Conservation (phyloP, 345 rosid genomes). For the Citrus australasica region DNA sequence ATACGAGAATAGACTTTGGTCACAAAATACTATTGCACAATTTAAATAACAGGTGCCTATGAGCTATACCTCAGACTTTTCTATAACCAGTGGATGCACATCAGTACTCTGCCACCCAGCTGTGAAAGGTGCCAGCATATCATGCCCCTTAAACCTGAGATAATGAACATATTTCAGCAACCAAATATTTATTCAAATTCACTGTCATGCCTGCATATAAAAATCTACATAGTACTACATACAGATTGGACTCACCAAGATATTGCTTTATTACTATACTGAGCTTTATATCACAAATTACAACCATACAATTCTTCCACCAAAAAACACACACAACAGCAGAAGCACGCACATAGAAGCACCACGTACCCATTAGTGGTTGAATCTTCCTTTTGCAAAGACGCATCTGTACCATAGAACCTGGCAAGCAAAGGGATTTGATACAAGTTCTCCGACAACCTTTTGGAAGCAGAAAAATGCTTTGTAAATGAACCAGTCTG, state of each 20-base stretch:
- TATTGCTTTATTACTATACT: neutral
- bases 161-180: conserved; percentile 1
- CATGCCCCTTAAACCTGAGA: conserved; percentile 86
- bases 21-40: neutral
- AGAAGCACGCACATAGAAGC: neutral
- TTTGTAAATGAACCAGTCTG: conserved; percentile 49
- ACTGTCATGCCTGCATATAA: neutral
- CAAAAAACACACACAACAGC: neutral
- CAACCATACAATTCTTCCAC: neutral
- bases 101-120: conserved; percentile 94
- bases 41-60: neutral
- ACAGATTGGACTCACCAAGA: neutral
- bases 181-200: neutral
- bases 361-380: conserved; percentile 37
- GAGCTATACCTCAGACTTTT: conserved; percentile 69
- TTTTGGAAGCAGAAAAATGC: conserved; percentile 33
- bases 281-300: neutral
- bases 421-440: conserved; percentile 34
- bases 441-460: conserved; percentile 25
- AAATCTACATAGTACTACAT: neutral
- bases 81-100: conserved; percentile 72
- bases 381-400: conserved; percentile 45
- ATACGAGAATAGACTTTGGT: neutral
- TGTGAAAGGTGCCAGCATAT: conserved; percentile 97
- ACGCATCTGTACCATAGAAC: conserved; percentile 50